phyloP scores from a whole-genome alignment of 2,329 filamentous ascomycete species.

The Lasiodiplodia hormozganensis region DNA sequence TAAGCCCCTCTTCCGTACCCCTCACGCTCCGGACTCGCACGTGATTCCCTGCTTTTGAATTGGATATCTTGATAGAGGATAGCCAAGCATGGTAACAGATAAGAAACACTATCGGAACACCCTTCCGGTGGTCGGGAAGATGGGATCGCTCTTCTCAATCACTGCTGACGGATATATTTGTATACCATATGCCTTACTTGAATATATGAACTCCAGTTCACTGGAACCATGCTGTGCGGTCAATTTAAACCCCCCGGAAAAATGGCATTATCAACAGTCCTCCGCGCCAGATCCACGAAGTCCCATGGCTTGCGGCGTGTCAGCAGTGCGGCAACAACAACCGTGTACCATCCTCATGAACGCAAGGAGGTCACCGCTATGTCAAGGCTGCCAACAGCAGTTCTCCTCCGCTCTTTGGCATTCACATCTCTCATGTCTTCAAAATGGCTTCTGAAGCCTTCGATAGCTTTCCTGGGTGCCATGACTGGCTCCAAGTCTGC shows the following conservation, averaged over 20 bases:
- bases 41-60: too few relatives aligned
- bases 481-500: background rate
- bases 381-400: background rate
- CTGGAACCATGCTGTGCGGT: too few relatives aligned
- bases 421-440: constrained; percentile 1
- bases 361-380: background rate
- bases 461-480: background rate
- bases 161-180: too few relatives aligned
- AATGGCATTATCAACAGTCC: background rate
- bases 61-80: too few relatives aligned
- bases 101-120: too few relatives aligned
- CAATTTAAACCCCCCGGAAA: background rate
- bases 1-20: too few relatives aligned
- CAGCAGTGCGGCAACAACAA: background rate
- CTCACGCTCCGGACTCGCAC: too few relatives aligned
- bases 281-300: background rate
- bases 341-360: background rate
- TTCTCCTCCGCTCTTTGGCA: background rate
- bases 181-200: too few relatives aligned
- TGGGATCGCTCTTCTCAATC: too few relatives aligned
- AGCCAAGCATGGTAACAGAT: too few relatives aligned
- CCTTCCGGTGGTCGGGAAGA: too few relatives aligned
- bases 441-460: background rate
- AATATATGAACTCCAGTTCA: too few relatives aligned
- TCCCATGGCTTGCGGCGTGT: background rate